phyloP scores from a whole-genome alignment of 2,329 filamentous ascomycete genomes.

The Colletotrichum somersetense region DNA sequence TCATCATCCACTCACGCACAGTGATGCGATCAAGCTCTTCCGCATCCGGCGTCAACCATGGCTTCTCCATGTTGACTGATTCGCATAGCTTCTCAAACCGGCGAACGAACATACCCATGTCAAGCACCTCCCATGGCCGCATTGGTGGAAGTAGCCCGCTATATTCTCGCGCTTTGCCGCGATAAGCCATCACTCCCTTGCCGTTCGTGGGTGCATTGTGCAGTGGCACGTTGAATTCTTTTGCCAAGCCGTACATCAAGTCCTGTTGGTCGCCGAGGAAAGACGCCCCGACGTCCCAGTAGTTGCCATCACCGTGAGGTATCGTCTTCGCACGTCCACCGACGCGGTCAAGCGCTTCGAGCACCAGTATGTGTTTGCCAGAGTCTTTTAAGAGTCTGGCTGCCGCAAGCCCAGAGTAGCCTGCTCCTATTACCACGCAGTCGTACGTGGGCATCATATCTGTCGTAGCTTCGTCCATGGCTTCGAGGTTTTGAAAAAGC shows the following conservation, averaged over 20 bases:
- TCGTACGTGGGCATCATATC: conserved; percentile 26
- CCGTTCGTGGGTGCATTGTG: conserved; percentile 22
- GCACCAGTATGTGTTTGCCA: conserved; percentile 27
- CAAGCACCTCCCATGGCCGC: conserved; percentile 37
- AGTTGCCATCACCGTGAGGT: conserved; percentile 32
- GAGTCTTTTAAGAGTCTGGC: conserved; percentile 34
- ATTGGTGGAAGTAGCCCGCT: conserved; percentile 40
- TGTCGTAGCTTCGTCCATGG: conserved; percentile 3
- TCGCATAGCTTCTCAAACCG: conserved; percentile 37
- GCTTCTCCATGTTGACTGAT: conserved; percentile 33
- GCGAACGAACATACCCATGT: conserved; percentile 23
- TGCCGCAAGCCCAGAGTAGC: conserved; percentile 35
- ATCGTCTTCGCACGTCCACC: conserved; percentile 39
- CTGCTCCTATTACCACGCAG: conserved; percentile 41
- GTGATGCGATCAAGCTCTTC: conserved; percentile 31
- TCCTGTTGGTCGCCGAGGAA: conserved; percentile 43
- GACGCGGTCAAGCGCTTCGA: conserved; percentile 41
- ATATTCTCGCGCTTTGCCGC: conserved; percentile 34
- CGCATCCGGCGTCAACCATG: conserved; percentile 36
- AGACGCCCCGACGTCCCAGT: conserved; percentile 44
- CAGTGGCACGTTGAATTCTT: conserved; percentile 28
- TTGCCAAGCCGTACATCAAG: conserved; percentile 35
- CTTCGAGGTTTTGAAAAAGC: background rate
- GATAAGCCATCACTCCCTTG: conserved; percentile 36
- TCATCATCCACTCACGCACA: conserved; percentile 29